Base-by-base conservation (phyloP, 2,329 filamentous ascomycete species). In the Aspergillus pseudotamarii region DNA sequence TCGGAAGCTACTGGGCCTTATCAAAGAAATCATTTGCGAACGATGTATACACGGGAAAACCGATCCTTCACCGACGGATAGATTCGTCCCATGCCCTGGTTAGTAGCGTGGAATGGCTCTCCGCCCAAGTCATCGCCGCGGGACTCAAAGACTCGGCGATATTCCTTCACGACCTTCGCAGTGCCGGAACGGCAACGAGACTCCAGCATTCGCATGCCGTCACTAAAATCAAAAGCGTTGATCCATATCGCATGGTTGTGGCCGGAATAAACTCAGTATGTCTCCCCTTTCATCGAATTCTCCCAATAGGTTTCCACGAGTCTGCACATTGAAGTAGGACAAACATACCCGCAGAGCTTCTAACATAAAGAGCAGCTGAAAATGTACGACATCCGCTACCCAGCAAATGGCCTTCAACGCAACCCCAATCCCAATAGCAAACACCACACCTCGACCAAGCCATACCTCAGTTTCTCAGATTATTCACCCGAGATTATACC, bases 301-400 rank as follows among this genome's bases (percentile, higher is more conserved):
- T 60, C 38, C 10, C 43, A 16, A 16, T 41, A 19, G 16, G 21
- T 30, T 5, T 30, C 23, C 16, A 50, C 16, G 26, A 10, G 26
- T 50, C 11, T 16, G 28, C 19, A 23, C 14, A 54, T 19, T 57
- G 32, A 36, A 4, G 10, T 28, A 21, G 30, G 38, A 34, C 56
- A 30, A 14, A 3, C 9, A 48, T 26, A 28, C 3, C 4, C 9
- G 56, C 45, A 45, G 16, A 51, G n/a, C 16, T 21, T 12, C 36
- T 54, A 48, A 62, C 26, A 62, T 21, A 48, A 48, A 28, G 19
- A 6, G 43, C 64, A 80, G 78, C 69, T 80, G 23, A 71, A 74
- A 65, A 79, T 80, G 74, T 80, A 80, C 61, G 79, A 80, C 60
- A 70, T 80, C 32, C 78, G 79, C 26, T 79, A 71, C 60, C 67